These are phyloP conservation scores for Kluyveromyces dobzhanskii DNA, from an alignment of 805 yeast species.

Conservation along the genomic window DNA sequence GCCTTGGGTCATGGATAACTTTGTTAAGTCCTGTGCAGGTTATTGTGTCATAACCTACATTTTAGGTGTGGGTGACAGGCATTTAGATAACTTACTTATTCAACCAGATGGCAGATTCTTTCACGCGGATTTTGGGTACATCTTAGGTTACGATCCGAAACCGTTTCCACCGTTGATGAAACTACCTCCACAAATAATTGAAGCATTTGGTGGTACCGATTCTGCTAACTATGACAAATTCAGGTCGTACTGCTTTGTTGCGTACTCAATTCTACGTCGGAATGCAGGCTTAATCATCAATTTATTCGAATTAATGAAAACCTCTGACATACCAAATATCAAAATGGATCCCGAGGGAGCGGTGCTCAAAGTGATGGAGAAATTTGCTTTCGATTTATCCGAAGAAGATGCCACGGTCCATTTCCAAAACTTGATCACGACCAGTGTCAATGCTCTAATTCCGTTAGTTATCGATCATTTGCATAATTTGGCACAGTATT, in stretches of 20 bases:
- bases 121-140: conserved; percentile 97
- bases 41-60: conserved; percentile 93
- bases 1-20: conserved; percentile 76
- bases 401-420: conserved; percentile 95
- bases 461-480: conserved; percentile 94
- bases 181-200: conserved; percentile 90
- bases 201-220: conserved; percentile 93
- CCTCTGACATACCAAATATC: conserved; percentile 87
- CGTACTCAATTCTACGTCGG: conserved; percentile 82
- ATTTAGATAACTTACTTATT: conserved; percentile 78
- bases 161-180: conserved; percentile 99
- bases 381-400: conserved; percentile 84
- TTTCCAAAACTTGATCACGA: conserved; percentile 89
- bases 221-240: conserved; percentile 81
- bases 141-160: conserved; percentile 93
- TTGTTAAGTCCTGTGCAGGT: conserved; percentile 93
- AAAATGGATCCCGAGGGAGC: conserved; percentile 78
- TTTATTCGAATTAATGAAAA: conserved; percentile 87
- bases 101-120: conserved; percentile 84
- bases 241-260: conserved; percentile 88
- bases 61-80: conserved; percentile 96
- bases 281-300: conserved; percentile 85
- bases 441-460: conserved; percentile 84
- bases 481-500: conserved; percentile 94
- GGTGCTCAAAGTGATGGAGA: conserved; percentile 84